A percentile compares a stretch with the other conserved stretches of the same genome.
Evolutionary conservation across 305 asterid species (phyloP).

Genomic region (Salvia sclarea): DNA sequence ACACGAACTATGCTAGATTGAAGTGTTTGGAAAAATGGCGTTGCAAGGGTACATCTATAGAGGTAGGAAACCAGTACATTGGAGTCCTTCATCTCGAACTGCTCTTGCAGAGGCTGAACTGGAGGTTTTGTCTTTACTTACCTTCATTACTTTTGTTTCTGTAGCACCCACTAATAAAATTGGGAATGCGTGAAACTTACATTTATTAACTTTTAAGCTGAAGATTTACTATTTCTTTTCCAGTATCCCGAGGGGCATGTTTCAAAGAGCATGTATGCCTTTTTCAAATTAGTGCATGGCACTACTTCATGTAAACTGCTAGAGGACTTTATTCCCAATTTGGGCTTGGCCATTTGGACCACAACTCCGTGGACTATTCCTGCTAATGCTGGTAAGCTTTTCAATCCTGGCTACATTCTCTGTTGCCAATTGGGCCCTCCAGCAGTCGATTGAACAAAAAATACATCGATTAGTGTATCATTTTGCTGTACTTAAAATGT

Average conservation of each 20-base stretch:
- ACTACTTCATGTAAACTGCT: constrained; percentile 54
- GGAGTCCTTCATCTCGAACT: constrained; percentile 98
- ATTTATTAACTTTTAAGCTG: constrained; percentile 22
- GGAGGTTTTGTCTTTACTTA: constrained; percentile 57
- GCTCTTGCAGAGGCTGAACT: constrained; percentile 99
- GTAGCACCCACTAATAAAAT: constrained; percentile 12
- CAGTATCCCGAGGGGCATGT: constrained; percentile 99
- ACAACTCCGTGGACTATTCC: constrained; percentile 99
- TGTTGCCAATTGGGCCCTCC: background rate
- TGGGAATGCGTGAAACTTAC: constrained; percentile 4
- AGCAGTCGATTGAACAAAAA: background rate
- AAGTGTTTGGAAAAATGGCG: constrained; percentile 94
- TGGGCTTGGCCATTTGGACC: constrained; percentile 94
- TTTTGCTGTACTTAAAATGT: background rate
- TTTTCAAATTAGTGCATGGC: constrained; percentile 63
- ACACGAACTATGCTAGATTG: constrained; percentile 58
- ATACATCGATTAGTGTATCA: background rate
- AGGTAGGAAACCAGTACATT: constrained; percentile 98
- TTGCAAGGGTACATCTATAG: constrained; percentile 86
- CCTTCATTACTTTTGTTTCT: constrained; percentile 17
- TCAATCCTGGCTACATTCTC: no score
- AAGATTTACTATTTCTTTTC: constrained; percentile 31
- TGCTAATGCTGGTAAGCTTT: constrained; percentile 84
- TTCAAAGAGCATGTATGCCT: constrained; percentile 84
- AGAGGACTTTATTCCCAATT: constrained; percentile 66